Conservation (phyloP, 1,139 yeast species). For the Candida neerlandica region DNA sequence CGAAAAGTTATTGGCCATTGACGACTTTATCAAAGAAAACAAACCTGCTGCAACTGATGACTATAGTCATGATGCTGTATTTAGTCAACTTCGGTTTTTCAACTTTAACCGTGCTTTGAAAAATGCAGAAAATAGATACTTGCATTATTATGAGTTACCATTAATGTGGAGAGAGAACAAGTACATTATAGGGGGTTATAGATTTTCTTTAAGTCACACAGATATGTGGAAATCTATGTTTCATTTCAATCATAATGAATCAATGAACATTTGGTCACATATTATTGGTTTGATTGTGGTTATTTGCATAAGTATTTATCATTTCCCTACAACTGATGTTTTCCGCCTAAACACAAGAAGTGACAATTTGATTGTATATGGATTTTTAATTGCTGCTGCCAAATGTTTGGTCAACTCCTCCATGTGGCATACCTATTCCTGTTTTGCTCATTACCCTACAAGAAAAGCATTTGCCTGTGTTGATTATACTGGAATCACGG, state of each 20-base stretch:
- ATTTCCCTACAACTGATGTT: conserved; percentile 60
- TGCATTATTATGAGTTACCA: conserved; percentile 88
- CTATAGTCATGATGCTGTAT: conserved; percentile 29
- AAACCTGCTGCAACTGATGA: conserved; percentile 34
- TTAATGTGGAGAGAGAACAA: conserved; percentile 93
- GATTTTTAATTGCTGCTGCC: conserved; percentile 71
- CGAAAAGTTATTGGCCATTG: conserved; percentile 55
- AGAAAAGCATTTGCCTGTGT: conserved; percentile 86
- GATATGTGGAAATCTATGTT: conserved; percentile 60
- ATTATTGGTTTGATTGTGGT: conserved; percentile 65
- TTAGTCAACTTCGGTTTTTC: conserved; percentile 50
- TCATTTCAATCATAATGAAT: conserved; percentile 76
- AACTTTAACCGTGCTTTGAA: conserved; percentile 63
- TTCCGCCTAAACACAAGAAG: conserved; percentile 38
- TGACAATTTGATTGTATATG: conserved; percentile 59
- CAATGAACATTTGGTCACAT: conserved; percentile 95
- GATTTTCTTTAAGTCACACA: conserved; percentile 70
- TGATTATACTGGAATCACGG: conserved; percentile 93
- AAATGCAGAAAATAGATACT: conserved; percentile 54
- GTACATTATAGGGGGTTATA: conserved; percentile 78
- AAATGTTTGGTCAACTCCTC: conserved; percentile 78
- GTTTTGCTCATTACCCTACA: conserved; percentile 65
- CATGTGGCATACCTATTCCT: conserved; percentile 90
- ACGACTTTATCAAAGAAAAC: conserved; percentile 45
- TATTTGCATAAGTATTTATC: conserved; percentile 55